Evolutionary conservation across 805 yeast species (phyloP), one percentile per base, ranked within the genome.

Genomic region (Candida montana): DNA sequence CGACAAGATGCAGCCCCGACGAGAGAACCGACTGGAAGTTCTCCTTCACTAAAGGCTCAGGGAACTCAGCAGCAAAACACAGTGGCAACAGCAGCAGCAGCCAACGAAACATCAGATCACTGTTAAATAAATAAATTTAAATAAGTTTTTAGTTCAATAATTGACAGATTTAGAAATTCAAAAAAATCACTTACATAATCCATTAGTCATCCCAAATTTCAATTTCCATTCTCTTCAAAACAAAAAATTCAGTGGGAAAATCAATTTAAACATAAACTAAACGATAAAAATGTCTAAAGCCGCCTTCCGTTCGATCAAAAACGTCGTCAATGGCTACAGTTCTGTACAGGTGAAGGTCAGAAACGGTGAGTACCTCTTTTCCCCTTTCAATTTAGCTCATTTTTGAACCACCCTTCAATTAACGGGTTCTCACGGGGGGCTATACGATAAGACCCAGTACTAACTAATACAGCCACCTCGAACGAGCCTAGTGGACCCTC

Each of bases 401-500:
- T n/a, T n/a, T n/a, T n/a, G n/a, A n/a, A n/a, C n/a, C n/a, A n/a
- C n/a, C n/a, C n/a, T n/a, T n/a, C n/a, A n/a, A n/a, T n/a, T n/a
- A n/a, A n/a, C n/a, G n/a, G n/a, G n/a, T n/a, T n/a, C 26, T 7
- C 26, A 21, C 6, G 24, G 9, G 9, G 9, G 24, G 24, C 9
- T 6, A 21, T 21, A 9, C 24, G 24, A 21, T 21, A 21, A 21
- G 24, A 21, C 24, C 24, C 24, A 21, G 24, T 21, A 9, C 24
- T 21, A 11, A 4, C n/a, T 7, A 29, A 9, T 33, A 26, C 11
- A 57, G 93, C 96, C 45, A 91, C 98, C 1, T 78, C 93, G 46
- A 91, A 91, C 58, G 96, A 86, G 50, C 72, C 89, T 2, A 69
- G 79, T 44, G 91, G 95, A 3, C 96, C 97, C n/a, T 71, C 83